Base-by-base conservation (phyloP, 2,329 filamentous ascomycete species). In the Diplodia corticola region DNA sequence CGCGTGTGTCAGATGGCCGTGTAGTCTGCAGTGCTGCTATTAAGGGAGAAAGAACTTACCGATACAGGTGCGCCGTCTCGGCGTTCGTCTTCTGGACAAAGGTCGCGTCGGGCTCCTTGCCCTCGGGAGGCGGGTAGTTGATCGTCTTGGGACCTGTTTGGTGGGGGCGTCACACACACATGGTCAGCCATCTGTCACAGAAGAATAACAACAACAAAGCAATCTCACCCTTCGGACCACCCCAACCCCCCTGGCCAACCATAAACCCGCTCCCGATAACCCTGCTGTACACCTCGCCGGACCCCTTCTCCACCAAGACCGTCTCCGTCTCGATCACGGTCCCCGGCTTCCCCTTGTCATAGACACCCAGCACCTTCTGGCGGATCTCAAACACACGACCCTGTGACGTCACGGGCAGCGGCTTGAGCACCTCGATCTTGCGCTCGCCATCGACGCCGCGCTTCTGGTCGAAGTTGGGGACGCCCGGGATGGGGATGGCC, bases 381-480 rank as follows among this genome's bases (percentile, higher is more conserved):
- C 90, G 86, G 69, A 91, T 80, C 82, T 95, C 90, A 77, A 96
- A 95, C 6, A 37, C 48, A 69, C 83, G 83, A 68, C 91, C 92
- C 12, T 83, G 5, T 46, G 89, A 93, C 6, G 86, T 86, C 0
- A 88, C 80, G 13, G 92, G 92, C 4, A 96, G 83, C 7, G 88
- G 87, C 80, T 92, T 92, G 77, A 91, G 80, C 79, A 95, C 89
- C 66, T 89, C 85, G 69, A 96, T 86, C 74, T 88, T 88, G 73
- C 92, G 90, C 83, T 96, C 91, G 74, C 92, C 92, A 75, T 96
- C 92, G 68, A 96, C 88, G 22, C 91, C 89, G 69, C 89, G 88
- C 69, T 83, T 85, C 68, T 85, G 80, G 80, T 96, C 91, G 73
- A 96, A 89, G 30, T 88, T 86, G 63, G 92, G 92, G 1, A 94